Conservation (phyloP, 768 basidiomycete genomes). For the Podaxis pistillaris region DNA sequence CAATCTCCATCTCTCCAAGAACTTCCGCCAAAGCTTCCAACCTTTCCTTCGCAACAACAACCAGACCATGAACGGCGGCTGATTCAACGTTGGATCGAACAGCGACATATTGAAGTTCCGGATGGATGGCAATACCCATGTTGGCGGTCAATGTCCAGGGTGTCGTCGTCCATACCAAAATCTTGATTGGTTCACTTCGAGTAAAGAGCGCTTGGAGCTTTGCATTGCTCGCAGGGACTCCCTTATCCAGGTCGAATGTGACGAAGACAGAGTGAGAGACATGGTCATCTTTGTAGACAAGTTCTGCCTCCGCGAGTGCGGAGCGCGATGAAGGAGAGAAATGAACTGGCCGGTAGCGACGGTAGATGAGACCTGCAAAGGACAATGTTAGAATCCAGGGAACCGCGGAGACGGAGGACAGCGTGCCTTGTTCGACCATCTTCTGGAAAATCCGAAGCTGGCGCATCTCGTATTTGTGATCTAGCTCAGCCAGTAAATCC, state of each 20-base stretch:
- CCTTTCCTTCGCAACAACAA: slow-evolving; percentile 55
- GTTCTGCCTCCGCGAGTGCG: slow-evolving; percentile 92
- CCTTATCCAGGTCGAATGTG: slow-evolving; percentile 58
- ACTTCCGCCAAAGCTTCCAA: slow-evolving; percentile 36
- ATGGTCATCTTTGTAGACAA: slow-evolving; percentile 88
- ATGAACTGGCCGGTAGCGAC: slow-evolving; percentile 86
- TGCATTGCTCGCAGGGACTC: slow-evolving; percentile 19
- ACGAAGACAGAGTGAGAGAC: slow-evolving; percentile 88
- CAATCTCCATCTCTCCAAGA: slow-evolving; percentile 35
- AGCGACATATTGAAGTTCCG: slow-evolving; percentile 65
- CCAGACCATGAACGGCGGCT: slow-evolving; percentile 18
- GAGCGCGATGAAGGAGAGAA: slow-evolving; percentile 95
- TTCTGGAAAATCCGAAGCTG: slow-evolving; percentile 82
- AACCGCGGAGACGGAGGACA: background rate
- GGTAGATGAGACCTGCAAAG: slow-evolving; percentile 69
- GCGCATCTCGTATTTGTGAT: slow-evolving; percentile 83
- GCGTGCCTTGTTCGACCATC: slow-evolving; percentile 81
- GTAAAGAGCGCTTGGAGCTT: slow-evolving; percentile 32
- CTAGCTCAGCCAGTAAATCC: slow-evolving; percentile 35
- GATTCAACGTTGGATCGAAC: slow-evolving; percentile 27
- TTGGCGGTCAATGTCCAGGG: slow-evolving; percentile 97
- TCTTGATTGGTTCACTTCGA: slow-evolving; percentile 34
- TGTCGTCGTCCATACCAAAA: slow-evolving; percentile 96
- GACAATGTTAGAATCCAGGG: background rate
- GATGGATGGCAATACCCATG: slow-evolving; percentile 90